Evolutionary conservation across 441 rosid species (phyloP).

Genomic region (Mallotus japonicus): DNA sequence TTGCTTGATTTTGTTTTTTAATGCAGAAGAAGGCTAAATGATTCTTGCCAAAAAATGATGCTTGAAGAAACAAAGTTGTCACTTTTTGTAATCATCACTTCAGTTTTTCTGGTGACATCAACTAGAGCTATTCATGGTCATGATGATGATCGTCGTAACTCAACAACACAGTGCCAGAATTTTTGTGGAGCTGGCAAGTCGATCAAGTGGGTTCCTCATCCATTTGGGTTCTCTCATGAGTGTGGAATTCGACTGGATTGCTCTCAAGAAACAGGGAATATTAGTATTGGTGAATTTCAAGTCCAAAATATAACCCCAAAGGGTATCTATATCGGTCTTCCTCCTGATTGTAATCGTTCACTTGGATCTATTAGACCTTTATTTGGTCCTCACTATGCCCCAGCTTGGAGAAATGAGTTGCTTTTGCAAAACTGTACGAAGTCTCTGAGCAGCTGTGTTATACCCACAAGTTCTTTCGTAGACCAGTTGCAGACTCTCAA

Average conservation of each 20-base stretch:
- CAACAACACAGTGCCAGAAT: neutral
- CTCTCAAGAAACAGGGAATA: neutral
- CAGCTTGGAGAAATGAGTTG: slow-evolving; percentile 42
- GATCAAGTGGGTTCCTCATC: slow-evolving; percentile 37
- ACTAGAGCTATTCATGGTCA: slow-evolving; percentile 20
- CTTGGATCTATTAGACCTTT: slow-evolving; percentile 30
- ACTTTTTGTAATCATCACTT: neutral
- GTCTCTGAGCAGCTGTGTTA: slow-evolving; percentile 28
- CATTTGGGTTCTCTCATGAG: slow-evolving; percentile 58
- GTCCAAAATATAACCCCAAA: slow-evolving; percentile 48
- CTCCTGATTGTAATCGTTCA: slow-evolving; percentile 50
- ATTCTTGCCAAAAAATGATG: slow-evolving; percentile 30
- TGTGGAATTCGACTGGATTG: slow-evolving; percentile 50
- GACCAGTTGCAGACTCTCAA: slow-evolving; percentile 10
- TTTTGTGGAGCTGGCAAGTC: slow-evolving; percentile 36
- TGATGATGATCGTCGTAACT: neutral
- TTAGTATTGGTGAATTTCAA: slow-evolving; percentile 40
- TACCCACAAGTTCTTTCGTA: slow-evolving; percentile 24
- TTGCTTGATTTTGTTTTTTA: neutral
- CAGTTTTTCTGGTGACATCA: slow-evolving; percentile 12
- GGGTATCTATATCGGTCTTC: slow-evolving; percentile 38
- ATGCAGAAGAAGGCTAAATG: slow-evolving; percentile 25
- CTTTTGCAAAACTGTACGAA: slow-evolving; percentile 46
- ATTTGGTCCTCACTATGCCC: slow-evolving; percentile 35
- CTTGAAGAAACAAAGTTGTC: slow-evolving; percentile 18